phyloP scores from a whole-genome alignment of 441 rosid species.

The Biscutella auriculata region DNA sequence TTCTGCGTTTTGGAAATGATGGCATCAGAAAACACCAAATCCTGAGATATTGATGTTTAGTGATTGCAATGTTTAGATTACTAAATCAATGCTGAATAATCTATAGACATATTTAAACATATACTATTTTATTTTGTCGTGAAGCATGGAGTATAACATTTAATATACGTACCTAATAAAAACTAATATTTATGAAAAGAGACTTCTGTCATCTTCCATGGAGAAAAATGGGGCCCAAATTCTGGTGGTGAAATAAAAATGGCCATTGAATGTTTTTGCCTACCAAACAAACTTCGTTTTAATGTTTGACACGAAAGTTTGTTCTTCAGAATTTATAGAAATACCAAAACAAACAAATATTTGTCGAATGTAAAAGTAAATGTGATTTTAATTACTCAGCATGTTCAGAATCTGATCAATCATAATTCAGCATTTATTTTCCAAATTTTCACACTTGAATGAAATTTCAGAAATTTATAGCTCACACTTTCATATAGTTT shows the following conservation, averaged over 20 bases:
- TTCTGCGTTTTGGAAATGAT: background rate
- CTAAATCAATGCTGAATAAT: too few species aligned
- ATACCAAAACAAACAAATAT: background rate
- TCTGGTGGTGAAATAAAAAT: conserved; percentile 21
- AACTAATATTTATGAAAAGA: too few species aligned
- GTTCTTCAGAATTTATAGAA: background rate
- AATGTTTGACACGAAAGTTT: background rate
- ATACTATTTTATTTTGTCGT: too few species aligned
- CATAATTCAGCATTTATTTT: background rate
- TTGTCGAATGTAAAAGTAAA: background rate
- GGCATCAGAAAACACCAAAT: background rate
- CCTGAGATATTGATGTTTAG: background rate
- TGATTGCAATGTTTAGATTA: background rate
- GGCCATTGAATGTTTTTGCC: conserved; percentile 25
- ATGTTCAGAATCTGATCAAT: conserved; percentile 8
- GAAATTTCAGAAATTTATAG: background rate
- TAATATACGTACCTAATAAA: background rate
- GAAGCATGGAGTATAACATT: conserved; percentile 1
- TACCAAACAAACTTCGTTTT: conserved; percentile 20
- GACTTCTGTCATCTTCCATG: background rate
- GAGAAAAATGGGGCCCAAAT: conserved; percentile 18
- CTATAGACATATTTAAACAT: too few species aligned
- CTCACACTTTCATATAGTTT: background rate
- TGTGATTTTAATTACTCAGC: background rate
- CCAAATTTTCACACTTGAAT: background rate